Conservation (phyloP, 768 basidiomycete species). For the Boletellus ananiceps region DNA sequence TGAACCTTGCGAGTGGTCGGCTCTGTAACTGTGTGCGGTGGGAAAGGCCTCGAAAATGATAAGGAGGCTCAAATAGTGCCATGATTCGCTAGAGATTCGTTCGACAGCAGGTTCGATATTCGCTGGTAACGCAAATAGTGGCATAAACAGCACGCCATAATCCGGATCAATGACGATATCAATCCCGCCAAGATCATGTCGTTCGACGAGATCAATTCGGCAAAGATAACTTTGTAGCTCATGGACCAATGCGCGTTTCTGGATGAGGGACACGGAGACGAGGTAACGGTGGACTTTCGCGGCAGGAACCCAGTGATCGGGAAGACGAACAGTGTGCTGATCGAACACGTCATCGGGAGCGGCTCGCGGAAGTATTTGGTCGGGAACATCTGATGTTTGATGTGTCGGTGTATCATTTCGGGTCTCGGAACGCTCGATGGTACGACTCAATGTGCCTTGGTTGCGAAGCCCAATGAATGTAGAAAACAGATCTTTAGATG, state of each 20-base stretch:
- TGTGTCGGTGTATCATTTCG: slow-evolving; percentile 9
- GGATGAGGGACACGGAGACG: slow-evolving; percentile 63
- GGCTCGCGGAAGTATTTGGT: slow-evolving; percentile 18
- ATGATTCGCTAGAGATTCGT: slow-evolving; percentile 52
- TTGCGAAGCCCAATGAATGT: slow-evolving; percentile 26
- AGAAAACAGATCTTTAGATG: slow-evolving; percentile 24
- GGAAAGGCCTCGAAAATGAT: slow-evolving; percentile 69
- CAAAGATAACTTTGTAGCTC: slow-evolving; percentile 43
- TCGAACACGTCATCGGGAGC: slow-evolving; percentile 41
- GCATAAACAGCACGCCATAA: slow-evolving; percentile 49
- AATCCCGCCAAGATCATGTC: slow-evolving; percentile 51
- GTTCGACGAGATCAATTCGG: slow-evolving; percentile 58
- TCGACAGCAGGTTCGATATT: slow-evolving; percentile 42
- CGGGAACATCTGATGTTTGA: slow-evolving; percentile 3
- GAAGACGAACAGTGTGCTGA: slow-evolving; percentile 42
- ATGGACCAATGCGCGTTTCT: slow-evolving; percentile 58
- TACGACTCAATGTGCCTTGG: slow-evolving; percentile 5
- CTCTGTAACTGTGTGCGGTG: slow-evolving; percentile 35
- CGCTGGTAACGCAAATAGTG: slow-evolving; percentile 46
- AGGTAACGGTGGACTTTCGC: slow-evolving; percentile 54
- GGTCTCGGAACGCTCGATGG: slow-evolving; percentile 10
- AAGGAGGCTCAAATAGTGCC: slow-evolving; percentile 52
- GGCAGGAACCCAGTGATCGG: slow-evolving; percentile 31
- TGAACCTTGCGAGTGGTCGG: slow-evolving; percentile 3
- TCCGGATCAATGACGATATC: slow-evolving; percentile 68